Percentiles rank a stretch among this genome's conserved stretches.
Conservation (phyloP, 1,284 basidiomycete genomes). For the Tilletia caries region DNA sequence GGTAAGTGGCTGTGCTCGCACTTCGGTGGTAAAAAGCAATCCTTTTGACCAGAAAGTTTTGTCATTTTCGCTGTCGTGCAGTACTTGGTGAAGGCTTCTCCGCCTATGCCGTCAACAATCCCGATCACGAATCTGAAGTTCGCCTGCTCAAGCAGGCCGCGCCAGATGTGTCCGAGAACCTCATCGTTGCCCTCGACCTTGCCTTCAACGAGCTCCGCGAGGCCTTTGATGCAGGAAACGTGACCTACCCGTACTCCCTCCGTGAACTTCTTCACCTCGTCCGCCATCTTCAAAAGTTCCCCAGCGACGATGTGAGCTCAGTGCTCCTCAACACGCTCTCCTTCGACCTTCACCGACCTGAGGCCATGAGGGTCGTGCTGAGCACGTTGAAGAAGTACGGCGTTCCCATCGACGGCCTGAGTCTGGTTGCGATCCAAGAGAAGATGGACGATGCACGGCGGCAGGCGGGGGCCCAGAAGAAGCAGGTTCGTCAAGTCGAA, state of each 20-base stretch:
- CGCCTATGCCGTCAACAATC: conserved; percentile 52
- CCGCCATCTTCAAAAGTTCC: conserved; percentile 52
- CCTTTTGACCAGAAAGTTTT: background rate
- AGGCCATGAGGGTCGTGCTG: conserved; percentile 50
- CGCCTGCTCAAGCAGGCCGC: conserved; percentile 50
- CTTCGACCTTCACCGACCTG: conserved; percentile 54
- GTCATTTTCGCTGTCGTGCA: background rate
- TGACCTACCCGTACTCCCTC: conserved; percentile 54
- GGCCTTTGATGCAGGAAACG: conserved; percentile 49
- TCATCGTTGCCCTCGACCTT: conserved; percentile 47
- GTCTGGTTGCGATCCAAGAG: conserved; percentile 38
- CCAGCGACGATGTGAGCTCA: conserved; percentile 48
- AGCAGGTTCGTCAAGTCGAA: conserved; percentile 28
- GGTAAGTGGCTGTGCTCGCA: background rate
- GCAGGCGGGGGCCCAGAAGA: conserved; percentile 35
- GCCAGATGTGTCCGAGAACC: conserved; percentile 36
- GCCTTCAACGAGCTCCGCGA: conserved; percentile 54
- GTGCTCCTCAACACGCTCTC: conserved; percentile 54
- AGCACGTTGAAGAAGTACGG: conserved; percentile 44
- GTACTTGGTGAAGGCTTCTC: conserved; percentile 50
- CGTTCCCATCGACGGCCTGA: conserved; percentile 39
- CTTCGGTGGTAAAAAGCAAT: background rate
- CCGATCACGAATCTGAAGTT: conserved; percentile 51
- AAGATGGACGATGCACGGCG: conserved; percentile 22
- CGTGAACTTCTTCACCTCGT: conserved; percentile 54